Evolutionary conservation across 495 filamentous ascomycete species (phyloP), one percentile per base, ranked within the genome.

Genomic region (Podospora didyma): DNA sequence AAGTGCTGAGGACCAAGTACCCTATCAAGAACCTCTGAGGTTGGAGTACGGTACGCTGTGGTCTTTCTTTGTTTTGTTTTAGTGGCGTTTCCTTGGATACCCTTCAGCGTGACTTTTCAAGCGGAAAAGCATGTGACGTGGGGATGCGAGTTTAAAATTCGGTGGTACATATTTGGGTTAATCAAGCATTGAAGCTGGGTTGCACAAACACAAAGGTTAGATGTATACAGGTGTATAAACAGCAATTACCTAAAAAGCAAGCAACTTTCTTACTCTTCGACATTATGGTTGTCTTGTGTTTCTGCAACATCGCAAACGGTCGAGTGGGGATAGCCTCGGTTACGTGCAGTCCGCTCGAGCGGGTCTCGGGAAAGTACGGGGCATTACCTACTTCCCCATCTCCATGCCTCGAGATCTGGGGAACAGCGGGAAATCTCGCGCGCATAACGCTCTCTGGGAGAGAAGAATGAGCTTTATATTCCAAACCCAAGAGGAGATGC

Each of bases 1-100:
- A 77, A 55, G 44, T 24, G 10, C 63, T 85, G 16, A 69, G 82
- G 57, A 73, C 72, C 52, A 76, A 65, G 49, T 77, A 74, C 44
- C 54, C 58, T 10, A 62, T 75, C 20, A 73, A 77, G 49, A 69
- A 77, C 54, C 51, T 76, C 14, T 75, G 65, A 53, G 17, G 5
- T 11, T 11, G 22, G 14, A 42, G 6, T n/a, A n/a, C n/a, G n/a
- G n/a, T n/a, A n/a, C 39, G 39, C 39, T 14, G 39, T 7, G 7
- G 39, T 7, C n/a, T 42, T 16, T 42, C 12, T 42, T 42, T 42
- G 1, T 17, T 42, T 42, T 42, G 5, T 42, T 16, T 42, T 16
- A 16, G 10, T 42, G n/a, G 26, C 26, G 26, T 31, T 31, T 31
- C 26, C 9, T 31, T 31, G 26, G 26, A 31, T 31, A 31, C 26